Base-by-base conservation (phyloP, 2,329 filamentous ascomycete genomes). In the Huntiella moniliformis region DNA sequence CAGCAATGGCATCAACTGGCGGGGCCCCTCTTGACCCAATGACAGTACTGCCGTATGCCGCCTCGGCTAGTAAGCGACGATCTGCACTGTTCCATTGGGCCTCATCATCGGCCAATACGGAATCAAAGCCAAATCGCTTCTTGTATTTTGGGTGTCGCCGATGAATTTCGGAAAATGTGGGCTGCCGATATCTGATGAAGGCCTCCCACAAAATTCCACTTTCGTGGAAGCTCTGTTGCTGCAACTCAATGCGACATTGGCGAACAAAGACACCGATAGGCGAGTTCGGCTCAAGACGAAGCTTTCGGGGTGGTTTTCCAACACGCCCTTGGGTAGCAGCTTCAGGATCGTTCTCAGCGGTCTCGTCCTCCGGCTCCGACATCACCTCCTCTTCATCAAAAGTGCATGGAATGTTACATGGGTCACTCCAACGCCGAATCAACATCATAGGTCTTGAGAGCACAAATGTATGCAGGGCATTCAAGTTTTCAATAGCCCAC, bases 231-330 rank as follows among this genome's bases (percentile, higher is more conserved):
- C 78, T 77, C 33, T 96, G 63, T 38, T 82, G 67, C 1, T 77
- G 75, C 56, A 87, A 93, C 61, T 96, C 88, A 2, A 93, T 64
- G 53, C 77, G 71, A 3, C 82, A 73, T 54, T 80, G 73, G 44
- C 87, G 73, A 12, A 95, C 70, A 56, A 93, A 93, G 4, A 73
- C 70, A 1, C 87, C 91, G 33, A 95, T 67, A 0, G 87, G 85
- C 1, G 85, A 92, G 43, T 75, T 81, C 17, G 73, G 70, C 2
- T 81, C 74, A 16, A 92, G 64, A 16, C 71, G 68, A 52, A 86
- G 73, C 40, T 65, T 66, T 34, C 68, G 64, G 7, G 62, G 63
- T 1, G 15, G 61, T 53, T 2, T 56, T 78, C 74, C 52, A 71
- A 73, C 12, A 72, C 70, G 56, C 73, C 79, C 46, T 67, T 67